Evolutionary conservation across 176 grass and related monocot species (phyloP).

Genomic region (Elaeis guineensis): DNA sequence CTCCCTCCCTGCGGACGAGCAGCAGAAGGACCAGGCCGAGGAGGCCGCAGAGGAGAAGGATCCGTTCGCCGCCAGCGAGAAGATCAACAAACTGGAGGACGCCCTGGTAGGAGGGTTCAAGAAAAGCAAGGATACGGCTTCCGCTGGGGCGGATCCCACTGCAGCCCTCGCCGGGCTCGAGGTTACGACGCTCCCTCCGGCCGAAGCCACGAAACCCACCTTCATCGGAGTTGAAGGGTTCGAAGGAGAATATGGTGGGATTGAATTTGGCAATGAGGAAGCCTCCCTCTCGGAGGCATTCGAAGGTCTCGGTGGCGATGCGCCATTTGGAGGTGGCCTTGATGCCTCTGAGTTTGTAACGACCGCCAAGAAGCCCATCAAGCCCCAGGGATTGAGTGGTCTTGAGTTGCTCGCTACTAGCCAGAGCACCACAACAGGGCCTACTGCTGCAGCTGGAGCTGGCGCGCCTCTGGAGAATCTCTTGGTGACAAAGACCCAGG

Average conservation of each 20-base stretch:
- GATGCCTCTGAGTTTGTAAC: slow-evolving; percentile 97
- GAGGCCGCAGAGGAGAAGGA: slow-evolving; percentile 64
- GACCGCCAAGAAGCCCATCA: slow-evolving; percentile 63
- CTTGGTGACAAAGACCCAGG: slow-evolving; percentile 53
- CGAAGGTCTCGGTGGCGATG: slow-evolving; percentile 69
- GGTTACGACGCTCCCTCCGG: slow-evolving; percentile 70
- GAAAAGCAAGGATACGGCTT: slow-evolving; percentile 68
- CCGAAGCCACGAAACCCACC: slow-evolving; percentile 87
- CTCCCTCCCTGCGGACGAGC: slow-evolving; percentile 37
- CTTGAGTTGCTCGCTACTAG: slow-evolving; percentile 71
- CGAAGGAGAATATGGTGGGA: slow-evolving; percentile 93
- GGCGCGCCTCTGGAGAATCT: slow-evolving; percentile 53
- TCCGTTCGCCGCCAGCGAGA: slow-evolving; percentile 83
- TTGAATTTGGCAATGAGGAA: slow-evolving; percentile 91
- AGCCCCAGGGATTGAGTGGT: slow-evolving; percentile 56
- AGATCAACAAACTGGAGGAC: slow-evolving; percentile 83
- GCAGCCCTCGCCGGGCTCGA: slow-evolving; percentile 82
- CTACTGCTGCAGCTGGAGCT: slow-evolving; percentile 20
- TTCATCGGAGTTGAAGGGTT: slow-evolving; percentile 88
- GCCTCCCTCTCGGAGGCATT: slow-evolving; percentile 82
- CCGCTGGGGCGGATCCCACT: slow-evolving; percentile 58
- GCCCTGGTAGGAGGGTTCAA: slow-evolving; percentile 83
- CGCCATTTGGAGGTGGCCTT: slow-evolving; percentile 89
- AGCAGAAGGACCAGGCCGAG: slow-evolving; percentile 36
- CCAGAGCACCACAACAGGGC: slow-evolving; percentile 28